Percentiles rank a stretch among this genome's conserved stretches.
phyloP scores from a whole-genome alignment of 306 rosid species.

The Benincasa hispida region DNA sequence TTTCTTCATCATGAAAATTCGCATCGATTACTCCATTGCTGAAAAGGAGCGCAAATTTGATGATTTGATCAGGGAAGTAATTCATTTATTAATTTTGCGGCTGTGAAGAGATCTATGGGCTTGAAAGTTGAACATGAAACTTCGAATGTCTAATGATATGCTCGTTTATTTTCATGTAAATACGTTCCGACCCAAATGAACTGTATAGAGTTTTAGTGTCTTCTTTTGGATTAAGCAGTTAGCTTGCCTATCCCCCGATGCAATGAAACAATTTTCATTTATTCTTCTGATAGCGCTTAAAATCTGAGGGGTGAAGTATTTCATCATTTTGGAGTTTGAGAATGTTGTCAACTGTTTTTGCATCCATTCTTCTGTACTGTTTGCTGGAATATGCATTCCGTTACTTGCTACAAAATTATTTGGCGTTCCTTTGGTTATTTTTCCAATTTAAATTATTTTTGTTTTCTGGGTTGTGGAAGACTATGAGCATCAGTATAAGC shows the following conservation, averaged over 20 bases:
- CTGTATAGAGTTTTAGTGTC: neutral
- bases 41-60: neutral
- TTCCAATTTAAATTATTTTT: neutral
- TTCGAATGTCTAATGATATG: neutral
- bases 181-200: neutral
- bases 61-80: neutral
- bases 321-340: neutral
- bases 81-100: neutral
- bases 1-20: neutral
- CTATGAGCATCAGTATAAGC: neutral
- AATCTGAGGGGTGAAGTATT: neutral
- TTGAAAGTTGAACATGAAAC: neutral
- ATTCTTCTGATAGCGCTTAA: neutral
- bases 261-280: neutral
- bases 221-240: neutral
- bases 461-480: neutral
- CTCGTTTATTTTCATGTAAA: neutral
- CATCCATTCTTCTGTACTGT: neutral
- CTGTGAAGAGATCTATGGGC: neutral
- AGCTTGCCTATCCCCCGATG: neutral
- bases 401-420: neutral
- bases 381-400: neutral
- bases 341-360: neutral
- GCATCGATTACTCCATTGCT: neutral
- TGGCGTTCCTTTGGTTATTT: neutral